Evolutionary conservation across 2,329 filamentous ascomycete genomes (phyloP).

Genomic region (Nannizziopsis barbatae): DNA sequence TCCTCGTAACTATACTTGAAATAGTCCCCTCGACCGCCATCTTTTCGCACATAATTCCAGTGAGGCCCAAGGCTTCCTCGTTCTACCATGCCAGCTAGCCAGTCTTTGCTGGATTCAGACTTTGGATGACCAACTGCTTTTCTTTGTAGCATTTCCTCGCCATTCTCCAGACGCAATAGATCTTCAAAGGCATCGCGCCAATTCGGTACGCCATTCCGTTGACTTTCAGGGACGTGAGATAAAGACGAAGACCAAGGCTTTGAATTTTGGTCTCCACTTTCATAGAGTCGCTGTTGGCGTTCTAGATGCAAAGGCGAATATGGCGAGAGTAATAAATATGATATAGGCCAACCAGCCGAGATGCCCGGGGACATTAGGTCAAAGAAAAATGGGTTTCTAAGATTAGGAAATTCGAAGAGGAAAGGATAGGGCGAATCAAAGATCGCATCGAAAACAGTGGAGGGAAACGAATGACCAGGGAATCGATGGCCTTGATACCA

Average conservation of each 20-base stretch:
- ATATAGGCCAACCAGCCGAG: constrained; percentile 30
- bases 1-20: constrained; percentile 10
- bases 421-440: constrained; percentile 27
- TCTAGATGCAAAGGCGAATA: constrained; percentile 49
- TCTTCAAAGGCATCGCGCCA: constrained; percentile 53
- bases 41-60: constrained; percentile 26
- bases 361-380: constrained; percentile 28
- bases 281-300: constrained; percentile 28
- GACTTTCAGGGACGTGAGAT: constrained; percentile 23
- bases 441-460: constrained; percentile 26
- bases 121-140: constrained; percentile 19
- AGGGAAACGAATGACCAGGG: constrained; percentile 18
- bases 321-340: constrained; percentile 37
- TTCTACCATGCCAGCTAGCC: constrained; percentile 32
- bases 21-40: constrained; percentile 15
- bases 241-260: constrained; percentile 29
- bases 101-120: constrained; percentile 27
- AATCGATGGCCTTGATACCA: constrained; percentile 9
- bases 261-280: constrained; percentile 21
- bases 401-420: constrained; percentile 23
- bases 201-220: constrained; percentile 28
- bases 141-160: constrained; percentile 32
- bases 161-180: constrained; percentile 41
- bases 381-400: constrained; percentile 23
- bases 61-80: constrained; percentile 33